Percentiles rank a stretch among this genome's conserved stretches.
Evolutionary conservation across 2,329 filamentous ascomycete species (phyloP).

Genomic region (Monilinia vaccinii-corymbosi): DNA sequence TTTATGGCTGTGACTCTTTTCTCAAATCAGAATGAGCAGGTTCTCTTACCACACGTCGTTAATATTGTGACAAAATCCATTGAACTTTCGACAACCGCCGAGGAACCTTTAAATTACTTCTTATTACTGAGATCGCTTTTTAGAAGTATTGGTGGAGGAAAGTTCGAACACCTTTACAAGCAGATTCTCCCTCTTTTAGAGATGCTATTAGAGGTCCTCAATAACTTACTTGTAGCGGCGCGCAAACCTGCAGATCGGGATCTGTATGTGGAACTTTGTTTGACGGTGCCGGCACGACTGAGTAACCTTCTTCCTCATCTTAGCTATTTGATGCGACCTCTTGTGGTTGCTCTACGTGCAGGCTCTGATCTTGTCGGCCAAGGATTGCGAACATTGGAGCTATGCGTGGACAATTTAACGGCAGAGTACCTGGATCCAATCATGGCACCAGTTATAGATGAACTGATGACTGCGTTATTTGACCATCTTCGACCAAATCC

Average conservation of each 20-base stretch:
- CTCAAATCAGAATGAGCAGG: constrained; percentile 87
- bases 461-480: constrained; percentile 95
- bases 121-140: constrained; percentile 86
- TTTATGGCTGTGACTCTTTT: constrained; percentile 99
- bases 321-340: constrained; percentile 90
- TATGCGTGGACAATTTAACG: constrained; percentile 96
- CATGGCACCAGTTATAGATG: constrained; percentile 97
- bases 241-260: constrained; percentile 86
- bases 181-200: constrained; percentile 92
- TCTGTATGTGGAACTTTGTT: constrained; percentile 90
- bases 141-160: constrained; percentile 89
- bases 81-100: constrained; percentile 86
- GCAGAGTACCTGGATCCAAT: constrained; percentile 97
- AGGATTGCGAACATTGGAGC: constrained; percentile 81
- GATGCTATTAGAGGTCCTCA: constrained; percentile 95
- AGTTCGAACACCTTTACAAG: constrained; percentile 97
- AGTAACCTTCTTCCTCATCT: constrained; percentile 93
- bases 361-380: constrained; percentile 92
- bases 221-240: constrained; percentile 84
- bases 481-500: constrained; percentile 89
- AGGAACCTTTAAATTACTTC: constrained; percentile 99
- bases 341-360: constrained; percentile 89
- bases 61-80: constrained; percentile 98
- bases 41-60: constrained; percentile 89
- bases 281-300: constrained; percentile 88